Evolutionary conservation across 768 basidiomycete genomes (phyloP).

Genomic region (Trametopsis cervina): DNA sequence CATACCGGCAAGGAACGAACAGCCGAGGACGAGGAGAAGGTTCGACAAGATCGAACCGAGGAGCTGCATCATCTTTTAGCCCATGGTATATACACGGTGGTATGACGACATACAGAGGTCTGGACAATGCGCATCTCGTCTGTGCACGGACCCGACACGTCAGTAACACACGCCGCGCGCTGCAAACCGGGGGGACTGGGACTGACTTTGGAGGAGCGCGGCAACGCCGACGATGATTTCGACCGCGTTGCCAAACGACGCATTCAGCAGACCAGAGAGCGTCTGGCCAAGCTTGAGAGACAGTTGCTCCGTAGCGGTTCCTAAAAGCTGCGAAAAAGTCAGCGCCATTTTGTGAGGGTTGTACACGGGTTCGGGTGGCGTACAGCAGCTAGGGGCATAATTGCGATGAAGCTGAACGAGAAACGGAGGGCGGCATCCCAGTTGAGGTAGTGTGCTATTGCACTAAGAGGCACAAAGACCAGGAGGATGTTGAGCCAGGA

Average conservation of each 20-base stretch:
- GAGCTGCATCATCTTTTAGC: constrained; percentile 44
- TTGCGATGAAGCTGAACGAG: constrained; percentile 70
- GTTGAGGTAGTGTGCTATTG: constrained; percentile 52
- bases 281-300: constrained; percentile 76
- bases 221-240: constrained; percentile 89
- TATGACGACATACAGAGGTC: constrained; percentile 55
- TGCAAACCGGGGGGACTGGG: constrained; percentile 6
- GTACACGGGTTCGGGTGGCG: too few relatives aligned
- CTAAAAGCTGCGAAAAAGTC: constrained; percentile 52
- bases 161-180: not conserved
- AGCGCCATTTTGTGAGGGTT: not conserved
- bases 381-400: constrained; percentile 84
- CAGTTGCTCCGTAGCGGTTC: constrained; percentile 78
- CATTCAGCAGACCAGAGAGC: constrained; percentile 81
- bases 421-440: constrained; percentile 80
- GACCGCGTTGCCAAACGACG: constrained; percentile 77
- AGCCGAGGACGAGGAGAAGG: constrained; percentile 82
- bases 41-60: constrained; percentile 90
- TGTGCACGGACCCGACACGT: constrained; percentile 18
- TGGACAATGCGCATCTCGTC: constrained; percentile 86
- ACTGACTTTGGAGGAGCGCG: constrained; percentile 66
- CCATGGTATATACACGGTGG: constrained; percentile 1
- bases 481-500: constrained; percentile 74
- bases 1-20: constrained; percentile 79
- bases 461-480: constrained; percentile 70